phyloP scores from a whole-genome alignment of 352 stramenopile genomes.

The Saprolegnia parasitica region DNA sequence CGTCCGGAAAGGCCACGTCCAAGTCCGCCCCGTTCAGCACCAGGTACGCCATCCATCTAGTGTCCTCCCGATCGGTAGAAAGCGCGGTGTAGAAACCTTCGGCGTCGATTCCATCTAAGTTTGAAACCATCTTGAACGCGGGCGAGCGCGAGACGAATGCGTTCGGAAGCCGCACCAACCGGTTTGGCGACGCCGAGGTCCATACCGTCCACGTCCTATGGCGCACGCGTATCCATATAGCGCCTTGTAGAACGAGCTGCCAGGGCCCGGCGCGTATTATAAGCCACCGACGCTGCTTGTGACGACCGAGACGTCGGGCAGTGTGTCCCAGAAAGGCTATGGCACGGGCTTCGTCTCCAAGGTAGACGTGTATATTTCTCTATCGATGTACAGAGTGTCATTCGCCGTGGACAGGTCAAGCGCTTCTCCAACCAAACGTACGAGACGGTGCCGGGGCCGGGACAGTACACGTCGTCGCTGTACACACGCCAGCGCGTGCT shows the following conservation, averaged over 20 bases:
- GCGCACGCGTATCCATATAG: background rate
- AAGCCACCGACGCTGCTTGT: constrained; percentile 54
- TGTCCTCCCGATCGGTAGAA: background rate
- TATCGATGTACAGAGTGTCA: background rate
- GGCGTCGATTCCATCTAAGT: constrained; percentile 78
- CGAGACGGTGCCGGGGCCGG: constrained; percentile 51
- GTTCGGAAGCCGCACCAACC: constrained; percentile 60
- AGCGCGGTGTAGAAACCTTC: constrained; percentile 32
- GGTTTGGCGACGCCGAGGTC: constrained; percentile 57
- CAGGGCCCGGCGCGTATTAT: constrained; percentile 66
- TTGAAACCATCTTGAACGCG: constrained; percentile 63
- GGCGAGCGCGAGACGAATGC: constrained; percentile 54
- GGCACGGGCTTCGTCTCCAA: constrained; percentile 76
- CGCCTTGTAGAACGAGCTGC: constrained; percentile 53
- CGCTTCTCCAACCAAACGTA: constrained; percentile 53
- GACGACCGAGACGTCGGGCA: constrained; percentile 57
- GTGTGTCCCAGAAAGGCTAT: constrained; percentile 66
- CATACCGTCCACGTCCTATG: background rate
- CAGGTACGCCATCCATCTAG: background rate
- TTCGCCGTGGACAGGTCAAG: constrained; percentile 35
- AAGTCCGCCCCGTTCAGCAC: background rate
- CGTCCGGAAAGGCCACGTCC: constrained; percentile 29
- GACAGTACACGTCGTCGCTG: constrained; percentile 56
- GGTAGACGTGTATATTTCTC: background rate
- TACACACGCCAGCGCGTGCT: constrained; percentile 30